Conservation (phyloP, 805 yeast species). For the Suhomyces canberraensis region DNA sequence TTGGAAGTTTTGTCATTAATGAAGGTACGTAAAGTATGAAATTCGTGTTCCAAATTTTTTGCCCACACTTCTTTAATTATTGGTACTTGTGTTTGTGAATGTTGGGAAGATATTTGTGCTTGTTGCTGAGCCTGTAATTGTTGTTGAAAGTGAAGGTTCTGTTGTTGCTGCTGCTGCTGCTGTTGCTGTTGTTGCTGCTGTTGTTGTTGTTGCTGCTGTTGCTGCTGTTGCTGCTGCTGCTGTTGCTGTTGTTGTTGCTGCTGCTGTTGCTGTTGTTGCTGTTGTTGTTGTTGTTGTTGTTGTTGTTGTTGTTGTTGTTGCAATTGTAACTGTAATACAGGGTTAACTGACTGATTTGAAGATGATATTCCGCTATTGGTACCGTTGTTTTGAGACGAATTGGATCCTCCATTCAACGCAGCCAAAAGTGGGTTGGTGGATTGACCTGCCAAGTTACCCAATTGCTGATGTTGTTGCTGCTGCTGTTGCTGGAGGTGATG, state of each 20-base stretch:
- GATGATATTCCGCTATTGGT: slow-evolving; percentile 10
- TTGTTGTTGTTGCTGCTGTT: slow-evolving; percentile 17
- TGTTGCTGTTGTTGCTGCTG: slow-evolving; percentile 15
- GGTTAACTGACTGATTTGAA: slow-evolving; percentile 19
- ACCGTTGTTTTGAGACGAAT: slow-evolving; percentile 12
- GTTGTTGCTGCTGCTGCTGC: slow-evolving; percentile 23
- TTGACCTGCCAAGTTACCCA: slow-evolving; percentile 15
- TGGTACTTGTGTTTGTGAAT: slow-evolving; percentile 34
- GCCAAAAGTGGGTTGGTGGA: slow-evolving; percentile 36
- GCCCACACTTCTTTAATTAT: slow-evolving; percentile 73
- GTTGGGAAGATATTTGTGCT: slow-evolving; percentile 11
- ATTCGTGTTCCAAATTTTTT: slow-evolving; percentile 64
- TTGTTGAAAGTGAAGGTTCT: slow-evolving; percentile 15
- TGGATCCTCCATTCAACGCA: slow-evolving; percentile 29
- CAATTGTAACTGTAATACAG: slow-evolving; percentile 30
- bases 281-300: slow-evolving; percentile 18
- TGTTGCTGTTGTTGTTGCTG: slow-evolving; percentile 27
- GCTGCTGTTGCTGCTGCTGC: slow-evolving; percentile 22
- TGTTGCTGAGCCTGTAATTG: slow-evolving; percentile 16
- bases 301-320: slow-evolving; percentile 24
- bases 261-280: slow-evolving; percentile 12
- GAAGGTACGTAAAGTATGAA: slow-evolving; percentile 57
- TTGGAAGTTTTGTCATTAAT: slow-evolving; percentile 46
- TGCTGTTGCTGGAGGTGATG: slow-evolving; percentile 26
- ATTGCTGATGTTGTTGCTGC: slow-evolving; percentile 11